phyloP scores from a whole-genome alignment of 257 asterid species.

The Solanum chiquidenum region DNA sequence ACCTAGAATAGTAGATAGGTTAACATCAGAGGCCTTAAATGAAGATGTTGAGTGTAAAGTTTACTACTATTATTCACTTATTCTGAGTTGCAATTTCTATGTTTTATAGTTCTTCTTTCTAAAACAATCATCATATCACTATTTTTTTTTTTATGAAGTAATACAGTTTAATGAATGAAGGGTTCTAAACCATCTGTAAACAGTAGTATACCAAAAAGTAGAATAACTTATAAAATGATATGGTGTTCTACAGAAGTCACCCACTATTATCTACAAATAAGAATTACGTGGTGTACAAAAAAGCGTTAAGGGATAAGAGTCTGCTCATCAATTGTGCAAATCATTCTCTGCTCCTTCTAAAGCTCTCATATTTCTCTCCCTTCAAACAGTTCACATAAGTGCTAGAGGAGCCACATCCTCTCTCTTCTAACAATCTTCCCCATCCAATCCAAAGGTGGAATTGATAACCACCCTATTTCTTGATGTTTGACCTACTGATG shows the following conservation, averaged over 20 bases:
- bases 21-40: slow-evolving; percentile 82
- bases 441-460: neutral
- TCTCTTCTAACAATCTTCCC: neutral
- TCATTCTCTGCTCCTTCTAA: neutral
- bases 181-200: neutral
- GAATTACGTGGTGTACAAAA: neutral
- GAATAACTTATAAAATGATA: neutral
- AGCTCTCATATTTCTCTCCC: neutral
- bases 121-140: neutral
- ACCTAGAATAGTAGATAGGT: slow-evolving; percentile 75
- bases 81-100: neutral
- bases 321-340: neutral
- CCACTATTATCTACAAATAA: neutral
- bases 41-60: slow-evolving; percentile 85
- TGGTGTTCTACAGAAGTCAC: neutral
- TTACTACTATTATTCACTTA: neutral
- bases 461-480: neutral
- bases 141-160: neutral
- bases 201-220: neutral
- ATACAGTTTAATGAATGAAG: neutral
- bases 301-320: neutral
- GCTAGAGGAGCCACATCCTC: neutral
- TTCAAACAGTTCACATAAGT: neutral
- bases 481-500: neutral
- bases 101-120: neutral